Evolutionary conservation across 1,139 yeast species (phyloP).

Genomic region (Nakaseomyces kungkrabaensis): DNA sequence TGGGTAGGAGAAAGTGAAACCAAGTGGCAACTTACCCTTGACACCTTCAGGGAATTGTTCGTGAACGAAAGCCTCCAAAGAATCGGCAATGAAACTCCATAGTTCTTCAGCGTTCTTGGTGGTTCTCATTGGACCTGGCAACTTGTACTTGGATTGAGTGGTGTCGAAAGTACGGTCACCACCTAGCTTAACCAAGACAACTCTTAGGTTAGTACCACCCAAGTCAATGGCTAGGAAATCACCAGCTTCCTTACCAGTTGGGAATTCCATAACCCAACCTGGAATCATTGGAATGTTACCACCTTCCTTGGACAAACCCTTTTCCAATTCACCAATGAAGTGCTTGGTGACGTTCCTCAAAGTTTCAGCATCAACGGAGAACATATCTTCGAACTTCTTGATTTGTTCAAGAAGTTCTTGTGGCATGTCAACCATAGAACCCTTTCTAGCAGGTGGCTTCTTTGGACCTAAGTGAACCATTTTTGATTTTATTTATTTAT

Average conservation of each 20-base stretch:
- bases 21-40: constrained; percentile 55
- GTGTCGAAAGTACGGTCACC: constrained; percentile 77
- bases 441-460: constrained; percentile 72
- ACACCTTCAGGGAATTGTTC: constrained; percentile 59
- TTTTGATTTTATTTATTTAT: constrained; percentile 6
- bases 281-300: constrained; percentile 95
- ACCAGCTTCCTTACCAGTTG: constrained; percentile 86
- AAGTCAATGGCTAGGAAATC: constrained; percentile 86
- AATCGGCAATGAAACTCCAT: constrained; percentile 79
- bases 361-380: constrained; percentile 52
- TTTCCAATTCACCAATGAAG: constrained; percentile 61
- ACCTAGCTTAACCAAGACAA: constrained; percentile 69
- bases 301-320: constrained; percentile 65
- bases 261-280: constrained; percentile 90
- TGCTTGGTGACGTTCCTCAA: constrained; percentile 60
- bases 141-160: constrained; percentile 68
- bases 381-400: constrained; percentile 47
- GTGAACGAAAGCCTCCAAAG: constrained; percentile 53
- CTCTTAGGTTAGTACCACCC: constrained; percentile 92
- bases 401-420: constrained; percentile 51
- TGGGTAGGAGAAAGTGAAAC: constrained; percentile 94
- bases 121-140: constrained; percentile 69
- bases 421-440: constrained; percentile 71
- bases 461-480: constrained; percentile 85
- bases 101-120: constrained; percentile 61